Evolutionary conservation across 169 alveolate species (phyloP), one percentile per base, ranked within the genome.

Genomic region (Babesia ovis): DNA sequence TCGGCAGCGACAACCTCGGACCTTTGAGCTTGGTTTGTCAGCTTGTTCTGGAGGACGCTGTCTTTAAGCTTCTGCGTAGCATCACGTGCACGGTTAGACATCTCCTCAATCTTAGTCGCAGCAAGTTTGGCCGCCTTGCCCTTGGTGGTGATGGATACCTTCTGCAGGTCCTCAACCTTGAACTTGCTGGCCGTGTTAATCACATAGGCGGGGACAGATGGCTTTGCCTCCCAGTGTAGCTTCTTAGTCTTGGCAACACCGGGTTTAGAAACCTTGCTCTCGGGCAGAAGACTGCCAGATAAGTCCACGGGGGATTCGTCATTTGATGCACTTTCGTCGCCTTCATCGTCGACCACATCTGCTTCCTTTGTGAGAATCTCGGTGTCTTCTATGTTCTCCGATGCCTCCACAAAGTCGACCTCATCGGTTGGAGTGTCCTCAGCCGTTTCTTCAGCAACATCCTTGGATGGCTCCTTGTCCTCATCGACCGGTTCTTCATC

Each of bases 221-320:
- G 73, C 69, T 81, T 81, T 14, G 89, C 75, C 53, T 39, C 85
- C 89, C 89, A 81, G 29, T 71, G 55, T 66, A 81, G 68, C 67
- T 81, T 81, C 39, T 54, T 55, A 32, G 48, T 35, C 61, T 5
- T 50, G 20, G 34, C 57, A 31, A 20, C 68, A 55, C 39, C 22
- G 61, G 22, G 11, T 18, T 4, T 32, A n/a, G 16, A 11, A 18
- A 20, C 48, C 51, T 32, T 50, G 32, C 60, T 32, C 5, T 62
- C 60, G 2, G 39, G 43, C 2, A 25, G 25, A 2, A 45, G 29
- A 32, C 61, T 62, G 46, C 61, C 53, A 25, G 73, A 35, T 1
- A n/a, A 9, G 4, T 62, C 73, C 1, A n/a, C 68, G 25, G 12
- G 53, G 37, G 20, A 18, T 27, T 53, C 68, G 14, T 60, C 71